Conservation (phyloP, 2,329 filamentous ascomycete species). For the Xylaria sp. region DNA sequence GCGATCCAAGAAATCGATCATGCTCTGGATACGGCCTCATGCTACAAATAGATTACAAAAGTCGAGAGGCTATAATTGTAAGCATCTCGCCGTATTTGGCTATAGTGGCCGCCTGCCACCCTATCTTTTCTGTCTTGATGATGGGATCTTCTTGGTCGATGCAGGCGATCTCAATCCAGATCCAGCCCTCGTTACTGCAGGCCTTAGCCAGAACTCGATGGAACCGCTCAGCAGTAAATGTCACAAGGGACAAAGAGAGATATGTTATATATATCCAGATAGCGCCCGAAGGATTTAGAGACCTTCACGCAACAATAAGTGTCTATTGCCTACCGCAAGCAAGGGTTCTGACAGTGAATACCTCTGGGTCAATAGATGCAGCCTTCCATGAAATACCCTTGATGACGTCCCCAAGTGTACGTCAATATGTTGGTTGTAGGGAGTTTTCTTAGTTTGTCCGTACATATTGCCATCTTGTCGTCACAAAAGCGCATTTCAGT, state of each 20-base stretch:
- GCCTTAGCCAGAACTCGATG: neutral
- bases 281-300: no score
- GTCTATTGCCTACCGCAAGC: no score
- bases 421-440: neutral
- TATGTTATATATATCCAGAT: no score
- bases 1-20: neutral
- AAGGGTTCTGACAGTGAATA: no score
- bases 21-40: neutral
- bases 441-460: neutral
- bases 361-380: neutral
- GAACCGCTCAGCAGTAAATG: neutral
- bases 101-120: neutral
- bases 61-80: neutral
- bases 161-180: neutral
- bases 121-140: neutral
- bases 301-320: no score
- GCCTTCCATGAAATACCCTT: neutral
- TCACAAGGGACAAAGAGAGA: no score
- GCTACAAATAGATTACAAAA: neutral
- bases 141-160: neutral
- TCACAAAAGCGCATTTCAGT: neutral
- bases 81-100: neutral
- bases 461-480: neutral
- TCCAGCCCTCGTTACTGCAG: neutral
- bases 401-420: neutral